These are phyloP conservation scores for Umbelopsis sp. DNA, from an alignment of 192 early-diverging fungal species.

Conservation along the genomic window DNA sequence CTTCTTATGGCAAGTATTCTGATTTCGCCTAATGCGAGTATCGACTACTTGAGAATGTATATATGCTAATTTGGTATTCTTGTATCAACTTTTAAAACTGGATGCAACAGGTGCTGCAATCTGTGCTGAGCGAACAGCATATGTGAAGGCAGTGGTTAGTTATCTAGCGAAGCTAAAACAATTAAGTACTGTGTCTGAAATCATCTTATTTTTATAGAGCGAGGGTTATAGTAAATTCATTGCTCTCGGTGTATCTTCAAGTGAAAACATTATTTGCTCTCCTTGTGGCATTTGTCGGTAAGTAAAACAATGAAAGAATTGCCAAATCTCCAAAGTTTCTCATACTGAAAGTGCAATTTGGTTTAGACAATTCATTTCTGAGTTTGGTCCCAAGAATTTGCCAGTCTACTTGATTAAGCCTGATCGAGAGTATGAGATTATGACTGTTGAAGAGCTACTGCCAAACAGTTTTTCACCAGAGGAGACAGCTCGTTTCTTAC, in stretches of 20 bases:
- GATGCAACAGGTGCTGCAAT: constrained; percentile 61
- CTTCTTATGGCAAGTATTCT: constrained; percentile 68
- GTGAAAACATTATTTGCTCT: constrained; percentile 53
- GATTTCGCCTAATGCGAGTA: neutral
- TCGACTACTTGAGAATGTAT: constrained; percentile 2
- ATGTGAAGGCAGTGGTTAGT: constrained; percentile 85
- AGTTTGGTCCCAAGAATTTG: constrained; percentile 71
- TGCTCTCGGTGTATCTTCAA: constrained; percentile 80
- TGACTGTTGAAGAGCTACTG: constrained; percentile 59
- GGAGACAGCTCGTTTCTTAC: constrained; percentile 15
- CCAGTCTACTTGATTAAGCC: constrained; percentile 60
- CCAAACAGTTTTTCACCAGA: constrained; percentile 79
- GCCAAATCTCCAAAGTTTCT: neutral
- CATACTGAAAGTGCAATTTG: neutral
- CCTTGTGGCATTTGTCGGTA: constrained; percentile 50
- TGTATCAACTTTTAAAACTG: too few species aligned
- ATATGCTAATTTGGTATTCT: neutral
- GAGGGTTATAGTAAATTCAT: constrained; percentile 77
- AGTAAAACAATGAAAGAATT: neutral
- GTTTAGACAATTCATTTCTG: constrained; percentile 76
- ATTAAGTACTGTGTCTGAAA: neutral
- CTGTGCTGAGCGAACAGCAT: constrained; percentile 91
- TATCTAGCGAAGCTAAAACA: neutral
- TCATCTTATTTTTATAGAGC: constrained; percentile 44
- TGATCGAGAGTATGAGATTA: constrained; percentile 52